These are phyloP conservation scores for Orobanche coerulescens DNA, from an alignment of 257 asterid species.

Conservation along the genomic window DNA sequence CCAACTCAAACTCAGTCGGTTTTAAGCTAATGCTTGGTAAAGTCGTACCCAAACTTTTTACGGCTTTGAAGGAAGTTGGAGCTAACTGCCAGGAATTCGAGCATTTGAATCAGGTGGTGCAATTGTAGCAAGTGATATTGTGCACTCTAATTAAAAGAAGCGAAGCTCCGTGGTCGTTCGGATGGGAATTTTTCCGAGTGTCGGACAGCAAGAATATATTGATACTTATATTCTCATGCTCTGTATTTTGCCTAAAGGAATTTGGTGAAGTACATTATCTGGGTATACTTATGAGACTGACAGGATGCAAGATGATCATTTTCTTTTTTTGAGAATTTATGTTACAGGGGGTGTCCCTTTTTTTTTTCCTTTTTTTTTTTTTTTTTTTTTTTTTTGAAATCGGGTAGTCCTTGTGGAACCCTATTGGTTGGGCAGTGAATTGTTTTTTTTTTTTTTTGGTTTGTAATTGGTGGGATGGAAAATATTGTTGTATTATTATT, in stretches of 20 bases:
- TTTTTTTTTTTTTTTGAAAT: too few species aligned
- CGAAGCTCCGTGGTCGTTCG: slow-evolving; percentile 18
- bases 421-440: too few species aligned
- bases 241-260: slow-evolving; percentile 1
- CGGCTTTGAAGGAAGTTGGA: slow-evolving; percentile 57
- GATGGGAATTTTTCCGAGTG: background rate
- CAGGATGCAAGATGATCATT: slow-evolving; percentile 13
- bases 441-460: too few species aligned
- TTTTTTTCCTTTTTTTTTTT: background rate
- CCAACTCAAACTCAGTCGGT: slow-evolving; percentile 74
- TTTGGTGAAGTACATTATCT: slow-evolving; percentile 17
- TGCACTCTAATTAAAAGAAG: slow-evolving; percentile 24
- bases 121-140: slow-evolving; percentile 28
- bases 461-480: too few species aligned
- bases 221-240: background rate
- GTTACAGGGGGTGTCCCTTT: background rate
- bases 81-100: slow-evolving; percentile 64
- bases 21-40: slow-evolving; percentile 90
- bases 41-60: slow-evolving; percentile 63
- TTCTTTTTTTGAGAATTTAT: slow-evolving; percentile 17
- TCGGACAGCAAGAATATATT: background rate
- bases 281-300: slow-evolving; percentile 22
- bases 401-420: too few species aligned
- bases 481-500: too few species aligned
- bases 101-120: slow-evolving; percentile 40